Base-by-base conservation (phyloP, 2,329 filamentous ascomycete genomes). In the Rhynchosporium agropyri region DNA sequence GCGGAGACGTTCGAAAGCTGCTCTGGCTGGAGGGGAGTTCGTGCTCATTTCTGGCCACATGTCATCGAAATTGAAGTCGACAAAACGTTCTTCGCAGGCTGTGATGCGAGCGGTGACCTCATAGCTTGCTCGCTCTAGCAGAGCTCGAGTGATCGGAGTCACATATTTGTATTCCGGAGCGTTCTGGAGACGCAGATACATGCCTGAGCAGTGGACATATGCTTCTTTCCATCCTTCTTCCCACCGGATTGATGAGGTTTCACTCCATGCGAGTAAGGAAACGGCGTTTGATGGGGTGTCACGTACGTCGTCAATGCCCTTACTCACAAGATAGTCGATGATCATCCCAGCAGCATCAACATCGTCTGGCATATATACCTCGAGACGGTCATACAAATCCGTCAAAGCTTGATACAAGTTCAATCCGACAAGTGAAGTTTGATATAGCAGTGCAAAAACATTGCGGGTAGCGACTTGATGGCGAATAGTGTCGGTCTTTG, bases 171-270 rank as follows among this genome's bases (percentile, higher is more conserved):
- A 90, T 68, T 89, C 87, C 10, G 80, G 75, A 28, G 78, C 80
- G 3, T 69, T 68, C 65, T 86, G 82, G n/a, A 86, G 74, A 29
- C 66, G 66, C 36, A 75, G 77, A 71, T 82, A 86, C 81, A 89
- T 85, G 31, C 89, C 89, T 3, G 83, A 83, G 66, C 84, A 84
- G 71, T 91, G 88, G 6, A 85, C 78, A 68, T 89, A 91, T 31
- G 82, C 81, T 72, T 90, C 88, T 15, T 83, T 79, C 80, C 87
- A 91, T 1, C 87, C 86, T 66, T 87, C 84, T 50, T 85, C 81
- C 86, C 87, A 89, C 12, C 65, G 67, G 10, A 90, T 83, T 20
- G 78, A 80, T 2, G 81, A 78, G n/a, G 79, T 79, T 68, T 91
- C 89, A 2, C 85, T 82, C 84, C 87, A 91, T 0, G 84, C 83